Conservation (phyloP, 225 moss, liverwort and hornwort species). For the Polytrichum commune region DNA sequence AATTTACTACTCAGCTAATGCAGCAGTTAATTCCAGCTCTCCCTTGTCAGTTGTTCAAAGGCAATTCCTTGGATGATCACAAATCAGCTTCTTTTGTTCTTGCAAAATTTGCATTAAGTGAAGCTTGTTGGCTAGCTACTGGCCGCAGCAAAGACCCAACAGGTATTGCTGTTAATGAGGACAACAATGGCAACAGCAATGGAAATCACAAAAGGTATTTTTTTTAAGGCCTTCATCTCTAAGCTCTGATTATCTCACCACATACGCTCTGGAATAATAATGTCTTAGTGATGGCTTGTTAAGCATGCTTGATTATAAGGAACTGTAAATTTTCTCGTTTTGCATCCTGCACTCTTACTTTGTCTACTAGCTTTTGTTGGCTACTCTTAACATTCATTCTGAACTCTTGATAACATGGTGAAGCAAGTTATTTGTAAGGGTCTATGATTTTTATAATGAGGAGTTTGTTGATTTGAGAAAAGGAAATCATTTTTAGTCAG, state of each 20-base stretch:
- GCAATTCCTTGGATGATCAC: constrained; percentile 67
- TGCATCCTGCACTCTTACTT: background rate
- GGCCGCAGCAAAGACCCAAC: constrained; percentile 61
- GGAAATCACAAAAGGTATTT: constrained; percentile 27
- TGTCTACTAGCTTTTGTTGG: background rate
- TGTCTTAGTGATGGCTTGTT: background rate
- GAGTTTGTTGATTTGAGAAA: too few relatives aligned
- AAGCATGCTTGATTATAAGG: background rate
- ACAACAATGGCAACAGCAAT: constrained; percentile 45
- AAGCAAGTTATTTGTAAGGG: background rate
- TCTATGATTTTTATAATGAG: background rate
- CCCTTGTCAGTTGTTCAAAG: constrained; percentile 76
- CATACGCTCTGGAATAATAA: background rate
- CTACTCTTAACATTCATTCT: background rate
- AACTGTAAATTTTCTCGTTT: too few relatives aligned
- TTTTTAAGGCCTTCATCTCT: background rate
- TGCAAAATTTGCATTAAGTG: constrained; percentile 81
- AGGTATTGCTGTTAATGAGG: constrained; percentile 48
- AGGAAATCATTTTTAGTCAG: too few relatives aligned
- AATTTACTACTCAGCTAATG: constrained; percentile 87
- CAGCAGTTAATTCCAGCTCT: constrained; percentile 92
- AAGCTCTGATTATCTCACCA: background rate
- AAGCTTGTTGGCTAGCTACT: constrained; percentile 85
- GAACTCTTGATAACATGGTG: background rate
- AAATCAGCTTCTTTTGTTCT: constrained; percentile 72